These are phyloP conservation scores for Abrus precatorius DNA, from an alignment of 306 rosid species.

Conservation along the genomic window DNA sequence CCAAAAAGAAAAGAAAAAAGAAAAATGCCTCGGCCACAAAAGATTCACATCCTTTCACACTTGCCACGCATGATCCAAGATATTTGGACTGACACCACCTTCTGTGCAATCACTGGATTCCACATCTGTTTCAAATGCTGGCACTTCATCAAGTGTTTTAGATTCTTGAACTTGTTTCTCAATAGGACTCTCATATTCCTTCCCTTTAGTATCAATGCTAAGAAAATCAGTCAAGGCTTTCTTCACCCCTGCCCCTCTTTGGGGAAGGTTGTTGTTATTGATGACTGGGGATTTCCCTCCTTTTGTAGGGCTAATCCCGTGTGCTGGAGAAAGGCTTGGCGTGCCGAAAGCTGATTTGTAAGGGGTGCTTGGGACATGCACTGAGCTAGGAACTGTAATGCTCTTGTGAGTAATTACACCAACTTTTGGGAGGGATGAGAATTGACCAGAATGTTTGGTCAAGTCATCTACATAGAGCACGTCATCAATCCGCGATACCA, in stretches of 20 bases:
- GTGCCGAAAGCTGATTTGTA: constrained; percentile 75
- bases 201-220: constrained; percentile 64
- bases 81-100: constrained; percentile 46
- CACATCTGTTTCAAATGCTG: constrained; percentile 52
- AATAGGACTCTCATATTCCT: constrained; percentile 41
- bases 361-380: constrained; percentile 75
- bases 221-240: constrained; percentile 87
- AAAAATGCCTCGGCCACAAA: constrained; percentile 21
- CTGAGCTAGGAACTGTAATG: constrained; percentile 62
- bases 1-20: neutral
- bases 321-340: constrained; percentile 79
- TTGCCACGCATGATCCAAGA: constrained; percentile 41
- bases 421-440: constrained; percentile 68
- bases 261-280: constrained; percentile 55
- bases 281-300: constrained; percentile 68
- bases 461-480: constrained; percentile 87
- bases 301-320: constrained; percentile 57
- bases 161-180: constrained; percentile 52
- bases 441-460: constrained; percentile 72
- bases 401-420: constrained; percentile 76
- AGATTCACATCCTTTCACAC: constrained; percentile 42
- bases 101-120: constrained; percentile 52
- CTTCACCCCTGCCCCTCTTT: constrained; percentile 69
- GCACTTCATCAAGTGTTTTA: constrained; percentile 47
- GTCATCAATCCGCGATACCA: constrained; percentile 90